Percentiles rank a stretch among this genome's conserved stretches.
Conservation (phyloP, 257 asterid species). For the Jasminum sambac region DNA sequence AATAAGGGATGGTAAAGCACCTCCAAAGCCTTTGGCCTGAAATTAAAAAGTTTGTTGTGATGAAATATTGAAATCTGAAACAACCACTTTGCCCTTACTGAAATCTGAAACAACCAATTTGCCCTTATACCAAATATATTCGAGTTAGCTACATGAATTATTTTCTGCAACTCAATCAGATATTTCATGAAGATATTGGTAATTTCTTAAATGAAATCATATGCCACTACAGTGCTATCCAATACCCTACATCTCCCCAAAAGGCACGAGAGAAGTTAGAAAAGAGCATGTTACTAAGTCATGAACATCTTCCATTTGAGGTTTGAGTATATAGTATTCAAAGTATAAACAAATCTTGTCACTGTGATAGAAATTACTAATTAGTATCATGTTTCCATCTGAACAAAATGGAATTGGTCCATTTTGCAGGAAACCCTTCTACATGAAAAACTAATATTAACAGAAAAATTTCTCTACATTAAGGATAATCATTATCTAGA, state of each 20-base stretch:
- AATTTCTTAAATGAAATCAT: not conserved
- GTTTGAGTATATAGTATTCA: not conserved
- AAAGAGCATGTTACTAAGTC: no score
- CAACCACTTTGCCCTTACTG: not conserved
- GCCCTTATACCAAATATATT: not conserved
- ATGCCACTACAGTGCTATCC: not conserved
- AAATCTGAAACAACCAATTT: not conserved
- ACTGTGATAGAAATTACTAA: not conserved
- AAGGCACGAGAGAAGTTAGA: not conserved
- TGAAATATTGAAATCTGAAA: constrained; percentile 15
- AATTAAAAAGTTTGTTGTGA: constrained; percentile 10
- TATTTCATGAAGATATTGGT: not conserved
- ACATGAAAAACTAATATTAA: not conserved
- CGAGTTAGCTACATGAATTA: not conserved
- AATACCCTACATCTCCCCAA: not conserved
- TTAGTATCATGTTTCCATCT: constrained; percentile 1
- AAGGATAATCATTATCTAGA: not conserved
- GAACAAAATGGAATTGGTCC: not conserved
- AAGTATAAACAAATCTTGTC: constrained; percentile 9
- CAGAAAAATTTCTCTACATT: not conserved
- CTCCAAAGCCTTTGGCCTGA: constrained; percentile 75
- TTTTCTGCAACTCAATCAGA: not conserved
- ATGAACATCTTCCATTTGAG: no score
- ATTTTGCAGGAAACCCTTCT: not conserved
- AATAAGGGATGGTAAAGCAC: constrained; percentile 87